Evolutionary conservation across 805 yeast species (phyloP), one percentile per base, ranked within the genome.

Genomic region (Priceomyces carsonii): DNA sequence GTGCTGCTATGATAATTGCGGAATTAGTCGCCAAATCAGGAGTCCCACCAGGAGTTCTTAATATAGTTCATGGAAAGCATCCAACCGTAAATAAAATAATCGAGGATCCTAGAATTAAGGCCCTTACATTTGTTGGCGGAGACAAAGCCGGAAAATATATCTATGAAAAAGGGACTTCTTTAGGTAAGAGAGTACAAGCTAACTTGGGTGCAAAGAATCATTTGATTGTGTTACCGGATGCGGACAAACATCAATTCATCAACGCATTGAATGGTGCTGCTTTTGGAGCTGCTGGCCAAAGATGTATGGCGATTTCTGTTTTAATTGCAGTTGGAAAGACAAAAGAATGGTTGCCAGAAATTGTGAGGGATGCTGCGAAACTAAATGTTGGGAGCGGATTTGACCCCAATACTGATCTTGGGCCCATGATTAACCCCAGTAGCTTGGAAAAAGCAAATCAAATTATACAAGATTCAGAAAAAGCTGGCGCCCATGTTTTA

Each of bases 201-300:
- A 83, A 80, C 52, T 68, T 84, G 53, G 90, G 89, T 15, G 90
- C 90, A 29, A 83, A 83, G 65, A 83, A 83, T 69, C 91, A 83
- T 59, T 74, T 83, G 51, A 73, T 84, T 36, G 77, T 83, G 12
- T 65, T 81, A 43, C 87, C 89, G 12, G 90, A 83, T 50, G 87
- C 88, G 30, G 76, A 80, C 61, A 76, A 78, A 58, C 60, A 65
- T 42, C 77, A 77, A 43, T 75, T 85, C 32, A 63, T 83, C 47
- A 79, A 77, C 53, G 81, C 85, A 36, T 64, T 83, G 31, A 79
- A 71, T 39, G 84, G 87, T 32, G 88, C 90, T 35, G 85, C 88
- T 16, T 83, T 83, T 59, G 88, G 90, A 20, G 89, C 90, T 33
- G 89, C 90, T 13, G 91, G 90, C 43, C 91, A 83, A 70, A 77